Evolutionary conservation across 2,329 filamentous ascomycete genomes (phyloP).

Genomic region (Chrysoporthe austroafricana): DNA sequence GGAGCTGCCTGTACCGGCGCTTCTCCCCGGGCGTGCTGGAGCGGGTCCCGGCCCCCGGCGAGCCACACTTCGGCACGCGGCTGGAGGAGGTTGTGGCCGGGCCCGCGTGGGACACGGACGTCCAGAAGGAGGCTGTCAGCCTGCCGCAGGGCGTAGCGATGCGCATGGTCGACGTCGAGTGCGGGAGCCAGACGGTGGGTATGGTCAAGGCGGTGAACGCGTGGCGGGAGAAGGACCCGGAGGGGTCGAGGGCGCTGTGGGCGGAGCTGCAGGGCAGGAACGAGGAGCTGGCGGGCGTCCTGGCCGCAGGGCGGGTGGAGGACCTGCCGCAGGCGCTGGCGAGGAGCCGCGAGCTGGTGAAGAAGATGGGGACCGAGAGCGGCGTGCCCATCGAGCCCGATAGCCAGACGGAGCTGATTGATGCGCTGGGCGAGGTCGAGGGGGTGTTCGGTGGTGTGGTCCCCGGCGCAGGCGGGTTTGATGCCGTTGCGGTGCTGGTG

Average conservation of each 20-base stretch:
- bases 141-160: conserved; percentile 76
- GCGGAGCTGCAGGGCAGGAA: conserved; percentile 74
- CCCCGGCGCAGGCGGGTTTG: conserved; percentile 90
- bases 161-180: conserved; percentile 95
- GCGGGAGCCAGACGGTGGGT: conserved; percentile 87
- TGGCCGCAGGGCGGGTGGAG: conserved; percentile 55
- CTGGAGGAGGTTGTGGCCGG: conserved; percentile 68
- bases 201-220: conserved; percentile 93
- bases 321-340: conserved; percentile 52
- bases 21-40: conserved; percentile 81
- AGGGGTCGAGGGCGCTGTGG: conserved; percentile 74
- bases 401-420: conserved; percentile 81
- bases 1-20: conserved; percentile 87
- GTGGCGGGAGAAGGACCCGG: conserved; percentile 72
- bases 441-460: conserved; percentile 92
- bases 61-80: conserved; percentile 66
- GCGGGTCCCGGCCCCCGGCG: conserved; percentile 67
- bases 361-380: conserved; percentile 74
- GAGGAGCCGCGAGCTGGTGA: conserved; percentile 64
- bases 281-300: conserved; percentile 66
- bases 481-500: conserved; percentile 83
- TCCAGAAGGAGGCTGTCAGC: conserved; percentile 69
- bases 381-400: conserved; percentile 87
- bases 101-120: conserved; percentile 76
- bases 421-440: conserved; percentile 71